Evolutionary conservation across 768 basidiomycete genomes (phyloP), one percentile per base, ranked within the genome.

Genomic region (Hemileccinum rubropunctum): DNA sequence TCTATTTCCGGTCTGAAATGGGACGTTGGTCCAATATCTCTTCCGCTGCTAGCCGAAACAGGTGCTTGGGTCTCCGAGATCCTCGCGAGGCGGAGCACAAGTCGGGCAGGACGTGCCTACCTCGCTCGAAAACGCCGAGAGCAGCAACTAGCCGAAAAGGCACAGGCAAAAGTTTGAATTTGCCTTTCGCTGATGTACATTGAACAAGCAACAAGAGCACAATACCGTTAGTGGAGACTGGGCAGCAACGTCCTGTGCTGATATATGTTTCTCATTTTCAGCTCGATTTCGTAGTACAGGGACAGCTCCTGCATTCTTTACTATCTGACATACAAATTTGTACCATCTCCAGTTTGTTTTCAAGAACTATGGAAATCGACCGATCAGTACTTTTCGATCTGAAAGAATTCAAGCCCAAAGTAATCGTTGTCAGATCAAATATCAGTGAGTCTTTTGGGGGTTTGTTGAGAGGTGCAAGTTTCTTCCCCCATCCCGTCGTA

Each of bases 51-150:
- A 38, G 84, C 81, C 3, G 81, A 84, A 39, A 83, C 85, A 30
- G 94, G 93, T 0, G 83, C 77, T 66, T 97, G 93, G 94, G 84
- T 95, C 47, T 85, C 82, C 28, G 74, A 79, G 52, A 62, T 73
- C 49, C 71, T 97, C 6, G 81, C 82, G 1, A 72, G 84, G 52
- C 74, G 79, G 56, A 92, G 81, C 58, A 82, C 79, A 28, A 93
- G 90, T 64, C 76, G 91, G 13, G 91, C 83, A 1, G 91, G 87
- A 1, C 77, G 79, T 51, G 93, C 91, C 10, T 68, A 86, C 51
- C 70, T 79, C 48, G 82, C 88, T 14, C 73, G 75, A 48, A 70
- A 69, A 54, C 60, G 63, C 42, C 66, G 75, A 37, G 72, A 77
- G 52, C 57, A 59, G 20, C 45, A 58, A 36, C 27, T 56, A 12